Conservation (phyloP, 2,329 filamentous ascomycete genomes). For the Aspergillus alliaceus region DNA sequence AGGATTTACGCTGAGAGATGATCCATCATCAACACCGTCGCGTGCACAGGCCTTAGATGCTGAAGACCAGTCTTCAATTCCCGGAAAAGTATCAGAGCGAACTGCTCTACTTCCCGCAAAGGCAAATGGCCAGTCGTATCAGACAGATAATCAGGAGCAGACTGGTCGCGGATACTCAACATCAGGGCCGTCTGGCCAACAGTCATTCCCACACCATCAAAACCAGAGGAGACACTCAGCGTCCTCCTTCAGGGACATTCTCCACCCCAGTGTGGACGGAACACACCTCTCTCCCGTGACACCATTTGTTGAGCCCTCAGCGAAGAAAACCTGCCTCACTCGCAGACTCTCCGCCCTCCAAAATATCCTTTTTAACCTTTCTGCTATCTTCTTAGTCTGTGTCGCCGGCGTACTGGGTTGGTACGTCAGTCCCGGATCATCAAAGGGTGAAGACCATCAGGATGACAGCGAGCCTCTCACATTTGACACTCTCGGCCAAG, state of each 20-base stretch:
- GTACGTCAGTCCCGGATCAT: conserved; percentile 64
- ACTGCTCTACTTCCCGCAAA: conserved; percentile 29
- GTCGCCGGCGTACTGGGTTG: conserved; percentile 81
- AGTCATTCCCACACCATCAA: conserved; percentile 5
- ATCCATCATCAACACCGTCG: conserved; percentile 19
- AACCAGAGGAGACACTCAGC: conserved; percentile 26
- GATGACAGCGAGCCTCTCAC: conserved; percentile 43
- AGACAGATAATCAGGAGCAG: conserved; percentile 6
- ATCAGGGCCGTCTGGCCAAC: conserved; percentile 16
- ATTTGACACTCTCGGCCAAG: conserved; percentile 77
- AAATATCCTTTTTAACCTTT: conserved; percentile 67
- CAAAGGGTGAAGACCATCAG: conserved; percentile 35
- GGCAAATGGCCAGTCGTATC: conserved; percentile 17
- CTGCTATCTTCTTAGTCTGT: conserved; percentile 78
- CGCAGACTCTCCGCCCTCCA: conserved; percentile 42
- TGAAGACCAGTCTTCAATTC: conserved; percentile 14
- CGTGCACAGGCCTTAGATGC: conserved; percentile 13
- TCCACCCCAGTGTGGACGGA: conserved; percentile 57
- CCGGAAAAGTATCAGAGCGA: conserved; percentile 28
- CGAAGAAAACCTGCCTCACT: conserved; percentile 26
- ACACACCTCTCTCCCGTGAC: conserved; percentile 78
- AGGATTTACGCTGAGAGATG: conserved; percentile 60
- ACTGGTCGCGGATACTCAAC: not conserved
- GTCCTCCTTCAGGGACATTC: conserved; percentile 46
- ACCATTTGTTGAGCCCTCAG: conserved; percentile 64